Base-by-base conservation (phyloP, 2,329 filamentous ascomycete species). In the Colletotrichum scovillei region DNA sequence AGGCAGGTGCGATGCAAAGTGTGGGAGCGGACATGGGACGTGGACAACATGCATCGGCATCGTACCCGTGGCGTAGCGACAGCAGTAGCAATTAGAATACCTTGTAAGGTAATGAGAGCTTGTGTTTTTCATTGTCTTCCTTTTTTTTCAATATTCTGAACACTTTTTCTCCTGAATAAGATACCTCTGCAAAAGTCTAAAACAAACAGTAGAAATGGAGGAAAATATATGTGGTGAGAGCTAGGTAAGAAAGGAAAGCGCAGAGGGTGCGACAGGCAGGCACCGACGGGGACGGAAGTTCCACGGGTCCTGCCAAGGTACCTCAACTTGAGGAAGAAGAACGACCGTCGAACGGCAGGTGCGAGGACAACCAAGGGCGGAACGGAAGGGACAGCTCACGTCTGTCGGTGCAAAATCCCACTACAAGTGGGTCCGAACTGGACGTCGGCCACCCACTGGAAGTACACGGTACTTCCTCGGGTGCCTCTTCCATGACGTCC, bases 341-440 rank as follows among this genome's bases (percentile, higher is more conserved):
- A 67, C 28, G 42, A 60, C 65, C 65, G 69, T 72, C 64, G 71
- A 67, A 67, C 24, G 62, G 68, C 46, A 67, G 53, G 68, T 46
- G 68, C 62, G 68, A 74, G 69, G 72, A 68, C 63, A 52, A 72
- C 32, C 38, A 72, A 72, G 65, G 65, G 63, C 68, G 72, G 74
- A 73, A 73, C 73, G 72, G 74, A 73, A 75, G 72, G 72, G 69
- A 68, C 69, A 72, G 56, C 62, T 74, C 74, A 72, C 68, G 63
- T 71, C 68, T 74, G 72, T 73, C 69, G 74, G 73, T 75, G 74
- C 64, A 75, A 75, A 75, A 75, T 75, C 72, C 72, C 64, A 75
- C 74, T 74, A 67, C 74, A 72, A 73, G 74, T 75, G 74, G 74
- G 74, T 74, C 74, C 65, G 16, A 52, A 62, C 58, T 72, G 74